Conservation (phyloP, 306 rosid genomes). For the Hippophae tibetana region DNA sequence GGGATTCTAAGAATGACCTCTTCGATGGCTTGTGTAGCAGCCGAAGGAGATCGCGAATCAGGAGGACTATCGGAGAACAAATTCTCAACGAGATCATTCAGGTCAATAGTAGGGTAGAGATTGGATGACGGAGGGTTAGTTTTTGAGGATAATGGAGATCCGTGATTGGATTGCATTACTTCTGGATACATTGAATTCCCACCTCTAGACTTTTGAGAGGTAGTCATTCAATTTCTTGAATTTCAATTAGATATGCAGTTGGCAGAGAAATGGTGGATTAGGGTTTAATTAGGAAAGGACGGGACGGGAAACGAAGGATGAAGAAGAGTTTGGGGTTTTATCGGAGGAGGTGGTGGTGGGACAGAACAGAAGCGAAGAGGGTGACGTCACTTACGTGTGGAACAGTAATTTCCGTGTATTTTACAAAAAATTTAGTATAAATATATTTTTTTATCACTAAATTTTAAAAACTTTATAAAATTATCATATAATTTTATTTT, state of each 20-base stretch:
- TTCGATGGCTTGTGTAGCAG: conserved; percentile 45
- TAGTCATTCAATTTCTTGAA: background rate
- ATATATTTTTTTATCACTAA: too few species aligned
- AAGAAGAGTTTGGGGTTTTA: background rate
- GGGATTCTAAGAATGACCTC: conserved; percentile 56
- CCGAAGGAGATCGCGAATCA: conserved; percentile 18
- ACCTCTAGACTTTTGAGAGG: background rate
- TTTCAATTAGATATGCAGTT: background rate
- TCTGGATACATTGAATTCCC: conserved; percentile 18
- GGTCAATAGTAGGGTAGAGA: conserved; percentile 50
- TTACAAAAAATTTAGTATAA: too few species aligned
- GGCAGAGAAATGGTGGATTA: conserved; percentile 1
- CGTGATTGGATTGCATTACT: conserved; percentile 17
- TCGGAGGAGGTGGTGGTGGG: background rate
- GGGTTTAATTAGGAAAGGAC: background rate
- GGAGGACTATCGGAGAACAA: conserved; percentile 33
- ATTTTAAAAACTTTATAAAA: too few species aligned
- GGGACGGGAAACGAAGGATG: background rate
- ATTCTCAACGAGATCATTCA: conserved; percentile 37
- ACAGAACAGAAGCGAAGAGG: background rate
- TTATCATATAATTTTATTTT: too few species aligned
- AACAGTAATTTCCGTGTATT: background rate
- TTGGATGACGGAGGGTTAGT: conserved; percentile 19
- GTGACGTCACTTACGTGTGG: background rate
- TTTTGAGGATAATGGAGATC: conserved; percentile 3